phyloP scores from a whole-genome alignment of 108 stramenopile genomes.

The Fistulifera pelliculosa region DNA sequence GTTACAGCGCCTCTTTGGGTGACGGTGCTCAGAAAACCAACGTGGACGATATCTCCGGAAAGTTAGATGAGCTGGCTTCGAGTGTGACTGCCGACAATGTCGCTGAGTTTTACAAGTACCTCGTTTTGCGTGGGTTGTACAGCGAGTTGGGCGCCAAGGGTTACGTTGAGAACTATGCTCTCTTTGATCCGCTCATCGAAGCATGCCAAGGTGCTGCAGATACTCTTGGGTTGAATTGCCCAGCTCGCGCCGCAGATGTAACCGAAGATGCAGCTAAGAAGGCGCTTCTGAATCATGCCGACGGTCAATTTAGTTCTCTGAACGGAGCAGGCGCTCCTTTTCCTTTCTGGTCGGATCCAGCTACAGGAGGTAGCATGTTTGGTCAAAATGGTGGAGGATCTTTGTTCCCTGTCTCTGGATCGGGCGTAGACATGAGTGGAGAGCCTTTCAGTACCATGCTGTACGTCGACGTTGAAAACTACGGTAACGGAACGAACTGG shows the following conservation, averaged over 20 bases:
- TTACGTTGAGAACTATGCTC: slow-evolving; percentile 9
- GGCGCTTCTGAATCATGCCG: slow-evolving; percentile 21
- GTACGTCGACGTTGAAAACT: slow-evolving; percentile 13
- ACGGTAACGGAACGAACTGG: background rate
- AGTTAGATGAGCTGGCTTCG: slow-evolving; percentile 4
- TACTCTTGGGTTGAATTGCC: background rate
- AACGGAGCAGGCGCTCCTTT: slow-evolving; percentile 27
- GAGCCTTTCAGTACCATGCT: background rate
- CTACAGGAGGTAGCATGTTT: slow-evolving; percentile 21
- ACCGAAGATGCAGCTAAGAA: slow-evolving; percentile 5
- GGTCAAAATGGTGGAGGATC: slow-evolving; percentile 3
- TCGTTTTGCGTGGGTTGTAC: slow-evolving; percentile 17
- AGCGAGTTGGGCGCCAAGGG: slow-evolving; percentile 10
- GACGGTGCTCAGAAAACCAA: slow-evolving; percentile 6
- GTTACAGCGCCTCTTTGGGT: background rate
- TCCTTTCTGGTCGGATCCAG: slow-evolving; percentile 22
- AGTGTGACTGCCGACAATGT: slow-evolving; percentile 9
- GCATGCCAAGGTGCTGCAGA: slow-evolving; percentile 1
- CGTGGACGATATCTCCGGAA: background rate
- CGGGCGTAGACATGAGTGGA: slow-evolving; percentile 29
- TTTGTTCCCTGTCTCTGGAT: slow-evolving; percentile 24
- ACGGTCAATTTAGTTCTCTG: slow-evolving; percentile 19
- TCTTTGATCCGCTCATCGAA: slow-evolving; percentile 2
- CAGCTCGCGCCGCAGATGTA: slow-evolving; percentile 6
- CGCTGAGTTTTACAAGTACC: slow-evolving; percentile 23